Evolutionary conservation across 257 asterid species (phyloP).

Genomic region (Penstemon barbatus): DNA sequence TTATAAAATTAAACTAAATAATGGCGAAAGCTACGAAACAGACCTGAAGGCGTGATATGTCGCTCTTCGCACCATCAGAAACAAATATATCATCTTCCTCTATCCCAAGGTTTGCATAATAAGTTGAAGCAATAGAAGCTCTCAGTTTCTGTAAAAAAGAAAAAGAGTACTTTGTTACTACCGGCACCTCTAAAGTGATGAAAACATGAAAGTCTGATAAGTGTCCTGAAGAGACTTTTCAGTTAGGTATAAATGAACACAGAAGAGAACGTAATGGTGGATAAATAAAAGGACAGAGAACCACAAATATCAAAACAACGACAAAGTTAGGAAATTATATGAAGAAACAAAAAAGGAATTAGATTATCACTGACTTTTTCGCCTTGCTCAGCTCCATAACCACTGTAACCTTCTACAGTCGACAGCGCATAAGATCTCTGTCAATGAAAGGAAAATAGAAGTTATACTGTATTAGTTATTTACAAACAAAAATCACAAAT

Average conservation of each 20-base stretch:
- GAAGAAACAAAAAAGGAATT: constrained; percentile 11
- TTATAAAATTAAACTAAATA: too few relatives aligned
- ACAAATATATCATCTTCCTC: constrained; percentile 91
- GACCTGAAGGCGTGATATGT: constrained; percentile 97
- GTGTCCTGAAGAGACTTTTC: not conserved
- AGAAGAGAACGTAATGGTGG: constrained; percentile 21
- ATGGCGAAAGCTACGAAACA: constrained; percentile 18
- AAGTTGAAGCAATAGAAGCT: constrained; percentile 85
- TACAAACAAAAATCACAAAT: constrained; percentile 5
- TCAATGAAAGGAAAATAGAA: constrained; percentile 21
- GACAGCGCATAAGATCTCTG: constrained; percentile 79
- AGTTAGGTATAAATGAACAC: constrained; percentile 12
- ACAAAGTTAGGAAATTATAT: not conserved
- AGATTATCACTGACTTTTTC: constrained; percentile 59
- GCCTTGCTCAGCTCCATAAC: constrained; percentile 99
- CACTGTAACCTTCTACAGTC: constrained; percentile 81
- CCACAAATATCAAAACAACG: not conserved
- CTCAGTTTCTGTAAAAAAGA: constrained; percentile 60
- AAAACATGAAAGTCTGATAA: constrained; percentile 8
- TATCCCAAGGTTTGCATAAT: constrained; percentile 79
- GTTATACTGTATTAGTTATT: constrained; percentile 6
- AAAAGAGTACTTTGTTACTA: constrained; percentile 6
- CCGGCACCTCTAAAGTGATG: not conserved
- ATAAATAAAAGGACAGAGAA: not conserved
- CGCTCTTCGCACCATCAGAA: constrained; percentile 99